Evolutionary conservation across 192 early-diverging fungal genomes (phyloP).

Genomic region (Coemansia sp.): DNA sequence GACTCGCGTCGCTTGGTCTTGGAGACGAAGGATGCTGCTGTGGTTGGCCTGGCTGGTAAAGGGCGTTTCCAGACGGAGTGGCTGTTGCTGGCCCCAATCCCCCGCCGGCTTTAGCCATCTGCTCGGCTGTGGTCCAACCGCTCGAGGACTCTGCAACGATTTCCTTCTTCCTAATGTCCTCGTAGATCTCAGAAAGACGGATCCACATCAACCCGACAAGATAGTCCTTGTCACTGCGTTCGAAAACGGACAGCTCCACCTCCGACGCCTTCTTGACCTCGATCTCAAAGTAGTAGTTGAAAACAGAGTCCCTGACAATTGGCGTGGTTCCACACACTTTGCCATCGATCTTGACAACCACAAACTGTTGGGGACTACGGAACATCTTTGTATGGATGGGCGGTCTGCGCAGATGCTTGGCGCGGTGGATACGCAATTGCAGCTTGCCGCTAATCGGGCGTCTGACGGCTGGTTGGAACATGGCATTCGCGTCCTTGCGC

Average conservation of each 20-base stretch:
- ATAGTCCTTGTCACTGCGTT: slow-evolving; percentile 70
- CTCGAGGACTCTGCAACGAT: slow-evolving; percentile 60
- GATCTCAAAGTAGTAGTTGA: slow-evolving; percentile 86
- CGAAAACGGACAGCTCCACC: slow-evolving; percentile 88
- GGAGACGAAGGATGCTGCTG: slow-evolving; percentile 1
- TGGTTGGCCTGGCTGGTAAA: neutral
- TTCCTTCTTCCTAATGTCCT: slow-evolving; percentile 77
- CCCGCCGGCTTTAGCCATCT: slow-evolving; percentile 29
- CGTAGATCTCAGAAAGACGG: slow-evolving; percentile 89
- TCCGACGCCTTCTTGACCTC: slow-evolving; percentile 89
- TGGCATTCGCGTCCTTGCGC: slow-evolving; percentile 10
- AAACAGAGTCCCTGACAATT: slow-evolving; percentile 70
- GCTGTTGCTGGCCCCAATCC: slow-evolving; percentile 12
- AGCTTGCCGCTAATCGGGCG: slow-evolving; percentile 73
- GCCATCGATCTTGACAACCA: slow-evolving; percentile 84
- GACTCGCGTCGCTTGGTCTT: slow-evolving; percentile 10
- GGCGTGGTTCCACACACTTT: slow-evolving; percentile 72
- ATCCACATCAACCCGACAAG: slow-evolving; percentile 91
- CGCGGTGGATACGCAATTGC: slow-evolving; percentile 65
- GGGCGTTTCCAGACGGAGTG: neutral
- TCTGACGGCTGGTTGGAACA: slow-evolving; percentile 62
- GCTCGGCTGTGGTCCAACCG: slow-evolving; percentile 53
- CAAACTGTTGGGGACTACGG: slow-evolving; percentile 65
- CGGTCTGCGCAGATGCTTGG: slow-evolving; percentile 61
- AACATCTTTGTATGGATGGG: slow-evolving; percentile 56